Evolutionary conservation across 108 stramenopile species (phyloP).

Genomic region (Cyclotella atomus): DNA sequence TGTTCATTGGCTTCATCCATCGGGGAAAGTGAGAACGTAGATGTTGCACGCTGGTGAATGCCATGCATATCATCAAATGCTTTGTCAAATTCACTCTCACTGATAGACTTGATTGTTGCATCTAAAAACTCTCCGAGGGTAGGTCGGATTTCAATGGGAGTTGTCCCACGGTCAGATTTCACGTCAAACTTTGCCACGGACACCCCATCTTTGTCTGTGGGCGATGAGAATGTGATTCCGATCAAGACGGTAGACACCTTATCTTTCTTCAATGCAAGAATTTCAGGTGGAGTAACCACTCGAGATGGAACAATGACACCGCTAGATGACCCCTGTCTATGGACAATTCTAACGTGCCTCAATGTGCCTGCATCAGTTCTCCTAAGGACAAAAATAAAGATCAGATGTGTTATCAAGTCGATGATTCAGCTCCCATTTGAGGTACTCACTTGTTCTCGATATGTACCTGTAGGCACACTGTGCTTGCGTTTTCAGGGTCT

Average conservation of each 20-base stretch:
- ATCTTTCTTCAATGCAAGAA: slow-evolving; percentile 59
- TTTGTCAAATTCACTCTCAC: slow-evolving; percentile 59
- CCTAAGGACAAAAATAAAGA: too few relatives aligned
- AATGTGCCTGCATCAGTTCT: slow-evolving; percentile 57
- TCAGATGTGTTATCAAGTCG: too few relatives aligned
- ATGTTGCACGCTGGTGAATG: slow-evolving; percentile 63
- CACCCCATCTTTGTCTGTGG: slow-evolving; percentile 78
- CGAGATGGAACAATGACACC: slow-evolving; percentile 49
- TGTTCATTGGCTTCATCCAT: slow-evolving; percentile 19
- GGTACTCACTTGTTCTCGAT: slow-evolving; percentile 82
- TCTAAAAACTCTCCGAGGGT: slow-evolving; percentile 67
- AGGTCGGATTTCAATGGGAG: slow-evolving; percentile 79
- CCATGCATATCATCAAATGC: slow-evolving; percentile 63
- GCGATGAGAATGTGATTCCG: slow-evolving; percentile 64
- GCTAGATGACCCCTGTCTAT: slow-evolving; percentile 48
- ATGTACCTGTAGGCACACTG: slow-evolving; percentile 71
- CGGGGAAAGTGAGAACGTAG: slow-evolving; percentile 30
- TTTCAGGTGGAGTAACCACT: slow-evolving; percentile 70
- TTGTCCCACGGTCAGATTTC: slow-evolving; percentile 62
- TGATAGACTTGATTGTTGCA: slow-evolving; percentile 15
- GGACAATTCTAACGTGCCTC: slow-evolving; percentile 71
- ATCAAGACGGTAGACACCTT: slow-evolving; percentile 48
- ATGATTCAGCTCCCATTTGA: too few relatives aligned
- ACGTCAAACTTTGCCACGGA: slow-evolving; percentile 73
- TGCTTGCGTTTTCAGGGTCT: slow-evolving; percentile 55